Conservation (phyloP, 1,284 basidiomycete genomes). For the Stygiomarasmius scandens region DNA sequence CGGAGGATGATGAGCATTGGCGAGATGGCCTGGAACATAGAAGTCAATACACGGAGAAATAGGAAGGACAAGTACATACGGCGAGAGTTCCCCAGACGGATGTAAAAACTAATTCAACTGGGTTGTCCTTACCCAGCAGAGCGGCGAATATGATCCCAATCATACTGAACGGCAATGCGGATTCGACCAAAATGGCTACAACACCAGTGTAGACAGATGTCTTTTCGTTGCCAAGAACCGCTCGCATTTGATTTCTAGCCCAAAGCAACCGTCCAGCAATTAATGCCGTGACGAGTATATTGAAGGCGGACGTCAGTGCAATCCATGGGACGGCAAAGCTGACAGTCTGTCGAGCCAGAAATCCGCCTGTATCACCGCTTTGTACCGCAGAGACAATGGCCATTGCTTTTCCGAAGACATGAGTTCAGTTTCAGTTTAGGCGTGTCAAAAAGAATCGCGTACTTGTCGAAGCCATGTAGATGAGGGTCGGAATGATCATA, state of each 20-base stretch:
- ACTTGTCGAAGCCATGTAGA: slow-evolving; percentile 25
- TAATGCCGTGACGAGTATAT: slow-evolving; percentile 23
- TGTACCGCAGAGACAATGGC: slow-evolving; percentile 19
- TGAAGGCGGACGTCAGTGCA: slow-evolving; percentile 25
- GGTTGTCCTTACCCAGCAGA: slow-evolving; percentile 14
- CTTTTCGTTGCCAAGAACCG: background rate
- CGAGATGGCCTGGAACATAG: slow-evolving; percentile 27
- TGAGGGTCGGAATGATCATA: slow-evolving; percentile 19
- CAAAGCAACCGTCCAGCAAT: slow-evolving; percentile 21
- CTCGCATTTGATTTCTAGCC: slow-evolving; percentile 12
- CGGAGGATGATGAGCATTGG: slow-evolving; percentile 37
- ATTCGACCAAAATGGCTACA: slow-evolving; percentile 29
- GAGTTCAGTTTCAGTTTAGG: background rate
- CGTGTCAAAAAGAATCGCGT: background rate
- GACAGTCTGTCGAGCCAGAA: slow-evolving; percentile 20
- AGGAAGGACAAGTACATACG: slow-evolving; percentile 8
- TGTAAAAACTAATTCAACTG: slow-evolving; percentile 15
- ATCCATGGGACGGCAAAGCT: slow-evolving; percentile 27
- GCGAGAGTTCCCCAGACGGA: slow-evolving; percentile 19
- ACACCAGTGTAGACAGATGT: slow-evolving; percentile 23
- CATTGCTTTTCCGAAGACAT: slow-evolving; percentile 18
- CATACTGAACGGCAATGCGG: slow-evolving; percentile 25
- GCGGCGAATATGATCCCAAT: slow-evolving; percentile 23
- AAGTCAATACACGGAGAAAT: background rate
- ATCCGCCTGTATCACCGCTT: slow-evolving; percentile 20